Evolutionary conservation across 1,139 yeast species (phyloP), one percentile per base, ranked within the genome.

Genomic region (Chernovozyma sophiae-reginae): DNA sequence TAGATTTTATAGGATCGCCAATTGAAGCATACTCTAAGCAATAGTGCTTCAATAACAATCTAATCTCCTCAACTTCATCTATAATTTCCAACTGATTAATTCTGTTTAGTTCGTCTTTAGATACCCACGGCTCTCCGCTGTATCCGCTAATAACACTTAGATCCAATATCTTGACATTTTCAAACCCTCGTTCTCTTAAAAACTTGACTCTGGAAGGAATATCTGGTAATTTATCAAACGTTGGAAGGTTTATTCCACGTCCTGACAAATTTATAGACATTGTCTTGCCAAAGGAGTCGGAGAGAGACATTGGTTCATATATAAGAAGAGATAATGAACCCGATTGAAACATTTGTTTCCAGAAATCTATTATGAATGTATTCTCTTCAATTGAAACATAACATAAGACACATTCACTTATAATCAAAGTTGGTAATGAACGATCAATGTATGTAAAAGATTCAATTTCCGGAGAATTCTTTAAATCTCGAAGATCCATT

Each of bases 391-490:
- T 80, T 3, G 77, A 72, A 43, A 86, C 57, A 53, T 92, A 92
- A 55, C 97, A 92, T 24, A 92, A 65, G 34, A 90, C 90, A 60
- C 97, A 92, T 58, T 92, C 98, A 40, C 95, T 82, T 20, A 92
- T 62, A 2, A 90, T 61, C 8, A 92, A 53, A 0, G 97, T 87
- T 1, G 95, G 94, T 1, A 62, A 34, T 0, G 51, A 35, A 1
- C 53, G 33, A 39, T 71, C 69, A 25, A 80, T 46, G 23, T 20
- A 10, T 30, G 11, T 40, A 22, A 14, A 36, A 24, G 23, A 33
- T 14, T 35, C 24, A 34, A 22, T 26, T 10, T 34, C 36, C 10
- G 6, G 23, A 20, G 6, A 7, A 20, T 6, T 6, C 6, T 20
- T 6, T 7, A 71, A 39, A 1, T 46, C 34, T 11, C 90, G 62